Base-by-base conservation (phyloP, 2,329 filamentous ascomycete species). In the Pseudocercospora vitis region DNA sequence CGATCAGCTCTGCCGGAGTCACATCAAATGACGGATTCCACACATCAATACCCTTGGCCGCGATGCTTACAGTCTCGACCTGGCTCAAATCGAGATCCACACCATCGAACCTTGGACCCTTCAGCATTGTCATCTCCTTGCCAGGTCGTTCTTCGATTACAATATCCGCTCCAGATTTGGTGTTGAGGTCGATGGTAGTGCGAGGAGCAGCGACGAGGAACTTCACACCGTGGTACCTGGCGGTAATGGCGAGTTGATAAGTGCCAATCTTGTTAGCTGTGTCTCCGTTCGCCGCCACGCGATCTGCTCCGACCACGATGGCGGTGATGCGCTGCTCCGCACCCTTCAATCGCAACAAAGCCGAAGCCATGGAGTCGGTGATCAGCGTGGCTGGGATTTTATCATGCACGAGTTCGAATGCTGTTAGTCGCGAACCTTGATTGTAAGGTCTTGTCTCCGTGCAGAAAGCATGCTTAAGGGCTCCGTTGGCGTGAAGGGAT, bases 11-110 rank as follows among this genome's bases (percentile, higher is more conserved):
- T 31, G 88, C 84, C 0, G 94, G 92, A 7, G 94, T 99, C 28
- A 99, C 89, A 68, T 99, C 94, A 69, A 99, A 99, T 0, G 91
- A 88, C 26, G 94, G 94, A 70, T 99, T 99, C 91, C 94, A 99
- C 7, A 97, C 91, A 33, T 81, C 78, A 58, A 97, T 91, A 1
- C 84, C 83, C 67, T 81, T 76, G 4, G 84, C 82, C 26, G 92
- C 92, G 48, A 89, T 92, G 35, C 88, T 89, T 26, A 97, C 83
- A 9, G 86, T 83, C 52, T 86, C 86, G 14, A 84, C 84, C 47
- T 77, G 77, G 44, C 73, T 78, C 18, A 83, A 73, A 61, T 90
- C 89, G 0, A 92, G 76, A 3, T 74, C 80, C 0, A 85, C 85
- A 14, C 68, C 69, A 1, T 81, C 72, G 32, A 78, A 82, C 11